Base-by-base conservation (phyloP, 176 grass and related monocot species). In the Aechmea fasciata region DNA sequence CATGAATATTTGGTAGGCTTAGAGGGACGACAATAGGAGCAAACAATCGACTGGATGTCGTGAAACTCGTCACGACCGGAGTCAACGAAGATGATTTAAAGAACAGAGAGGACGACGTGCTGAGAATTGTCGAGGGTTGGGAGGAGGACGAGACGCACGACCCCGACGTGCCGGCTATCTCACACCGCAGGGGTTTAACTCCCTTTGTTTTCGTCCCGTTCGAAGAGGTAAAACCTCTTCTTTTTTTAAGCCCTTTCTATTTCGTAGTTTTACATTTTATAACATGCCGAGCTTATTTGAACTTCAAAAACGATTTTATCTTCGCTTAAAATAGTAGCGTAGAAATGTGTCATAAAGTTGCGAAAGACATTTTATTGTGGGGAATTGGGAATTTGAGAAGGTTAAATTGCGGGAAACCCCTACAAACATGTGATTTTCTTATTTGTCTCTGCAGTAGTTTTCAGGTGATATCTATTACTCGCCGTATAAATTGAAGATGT, bases 131-230 rank as follows among this genome's bases (percentile, higher is more conserved):
- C 9, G 73, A 87, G 50, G 84, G 86, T 76, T 97, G 89, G 93
- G 84, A 87, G 50, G 93, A 97, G 77, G 57, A 85, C 79, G 93
- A 97, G 82, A 92, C 93, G 0, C 93, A 97, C 48, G 86, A 97
- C 20, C 89, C 93, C 23, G 83, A 97, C 9, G 89, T 92, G 23
- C 93, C 93, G 76, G 93, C 86, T 52, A 78, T 97, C 76, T 85
- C 89, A 12, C 93, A 97, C 61, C 85, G 73, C 26, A 81, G 93
- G 76, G 93, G 93, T 68, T 87, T 90, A 70, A 83, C 85, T 4
- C 77, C 93, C 24, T 97, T 92, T 70, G 89, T 97, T 51, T 92
- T 92, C 83, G 84, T 97, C 75, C 89, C 86, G 50, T 97, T 90
- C 72, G 93, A 92, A 68, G 93, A 97, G 89, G 93, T 90, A 90